These are phyloP conservation scores for Rhodotorula sp. DNA, from an alignment of 1,284 basidiomycete species.

Conservation along the genomic window DNA sequence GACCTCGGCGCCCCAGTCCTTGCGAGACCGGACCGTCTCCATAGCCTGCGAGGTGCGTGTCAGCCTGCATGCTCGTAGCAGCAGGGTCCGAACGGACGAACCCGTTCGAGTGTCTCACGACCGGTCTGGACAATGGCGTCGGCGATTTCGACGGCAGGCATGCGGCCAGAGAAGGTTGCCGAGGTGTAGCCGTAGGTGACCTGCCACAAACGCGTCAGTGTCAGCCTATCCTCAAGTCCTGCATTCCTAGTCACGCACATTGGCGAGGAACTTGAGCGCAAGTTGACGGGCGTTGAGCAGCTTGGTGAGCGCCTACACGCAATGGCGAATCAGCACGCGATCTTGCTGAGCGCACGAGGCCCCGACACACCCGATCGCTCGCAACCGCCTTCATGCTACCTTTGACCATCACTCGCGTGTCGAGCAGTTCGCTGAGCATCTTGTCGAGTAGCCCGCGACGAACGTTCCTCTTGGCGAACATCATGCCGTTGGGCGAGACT, in stretches of 20 bases:
- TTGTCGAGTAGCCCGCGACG: constrained; percentile 81
- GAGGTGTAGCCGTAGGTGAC: constrained; percentile 68
- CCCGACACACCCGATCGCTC: constrained; percentile 59
- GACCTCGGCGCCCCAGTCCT: constrained; percentile 85
- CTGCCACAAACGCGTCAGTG: constrained; percentile 44
- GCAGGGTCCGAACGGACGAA: constrained; percentile 46
- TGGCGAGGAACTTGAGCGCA: constrained; percentile 78
- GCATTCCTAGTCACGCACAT: constrained; percentile 74
- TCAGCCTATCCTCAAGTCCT: too few species aligned
- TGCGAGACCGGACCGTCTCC: constrained; percentile 70
- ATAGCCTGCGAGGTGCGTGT: constrained; percentile 65
- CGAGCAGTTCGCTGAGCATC: constrained; percentile 89
- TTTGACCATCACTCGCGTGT: constrained; percentile 98
- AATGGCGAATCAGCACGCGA: constrained; percentile 2
- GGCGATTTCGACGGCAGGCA: constrained; percentile 98
- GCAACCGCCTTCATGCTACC: constrained; percentile 83
- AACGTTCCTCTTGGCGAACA: constrained; percentile 85
- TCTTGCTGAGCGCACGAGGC: constrained; percentile 52
- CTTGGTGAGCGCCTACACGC: constrained; percentile 64
- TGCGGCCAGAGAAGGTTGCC: constrained; percentile 89
- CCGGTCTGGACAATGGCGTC: constrained; percentile 97
- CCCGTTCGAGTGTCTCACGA: constrained; percentile 91
- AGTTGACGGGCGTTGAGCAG: constrained; percentile 85
- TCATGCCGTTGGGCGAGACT: constrained; percentile 93
- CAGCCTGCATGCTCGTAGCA: background rate